phyloP scores from a whole-genome alignment of 2,329 filamentous ascomycete species.

The Dothideomycetidae sp. region DNA sequence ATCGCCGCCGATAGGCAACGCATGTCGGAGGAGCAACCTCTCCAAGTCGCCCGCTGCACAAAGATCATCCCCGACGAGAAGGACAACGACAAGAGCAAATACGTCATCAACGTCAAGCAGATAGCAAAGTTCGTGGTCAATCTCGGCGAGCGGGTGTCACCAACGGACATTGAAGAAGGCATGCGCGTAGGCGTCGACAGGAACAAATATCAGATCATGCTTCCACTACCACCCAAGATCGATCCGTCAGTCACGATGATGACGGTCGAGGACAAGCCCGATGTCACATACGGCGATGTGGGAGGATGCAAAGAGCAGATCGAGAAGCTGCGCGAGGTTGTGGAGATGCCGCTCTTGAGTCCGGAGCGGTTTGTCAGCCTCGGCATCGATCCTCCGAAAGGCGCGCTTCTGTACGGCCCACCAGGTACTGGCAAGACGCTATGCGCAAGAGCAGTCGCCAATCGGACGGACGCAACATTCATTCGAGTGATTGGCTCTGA shows the following conservation, averaged over 20 bases:
- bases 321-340: constrained; percentile 94
- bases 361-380: constrained; percentile 95
- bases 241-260: constrained; percentile 99
- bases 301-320: constrained; percentile 99
- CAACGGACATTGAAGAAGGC: constrained; percentile 97
- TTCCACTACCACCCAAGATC: constrained; percentile 94
- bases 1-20: constrained; percentile 93
- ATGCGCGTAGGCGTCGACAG: constrained; percentile 97
- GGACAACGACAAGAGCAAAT: constrained; percentile 96
- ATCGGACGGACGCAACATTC: constrained; percentile 95
- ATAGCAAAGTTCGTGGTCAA: constrained; percentile 99
- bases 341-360: constrained; percentile 93
- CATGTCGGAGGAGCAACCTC: constrained; percentile 94
- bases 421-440: constrained; percentile 98
- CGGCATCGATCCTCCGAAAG: constrained; percentile 98
- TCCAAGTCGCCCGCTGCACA: constrained; percentile 94
- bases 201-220: constrained; percentile 98
- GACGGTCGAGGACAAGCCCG: constrained; percentile 99
- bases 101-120: constrained; percentile 99
- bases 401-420: constrained; percentile 87
- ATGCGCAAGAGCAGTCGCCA: constrained; percentile 91
- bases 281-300: constrained; percentile 97
- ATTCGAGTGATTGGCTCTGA: constrained; percentile 97
- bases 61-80: constrained; percentile 98
- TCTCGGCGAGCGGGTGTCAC: constrained; percentile 88